phyloP scores from a whole-genome alignment of 2,329 filamentous ascomycete species.

The Periglandula ipomoeae region DNA sequence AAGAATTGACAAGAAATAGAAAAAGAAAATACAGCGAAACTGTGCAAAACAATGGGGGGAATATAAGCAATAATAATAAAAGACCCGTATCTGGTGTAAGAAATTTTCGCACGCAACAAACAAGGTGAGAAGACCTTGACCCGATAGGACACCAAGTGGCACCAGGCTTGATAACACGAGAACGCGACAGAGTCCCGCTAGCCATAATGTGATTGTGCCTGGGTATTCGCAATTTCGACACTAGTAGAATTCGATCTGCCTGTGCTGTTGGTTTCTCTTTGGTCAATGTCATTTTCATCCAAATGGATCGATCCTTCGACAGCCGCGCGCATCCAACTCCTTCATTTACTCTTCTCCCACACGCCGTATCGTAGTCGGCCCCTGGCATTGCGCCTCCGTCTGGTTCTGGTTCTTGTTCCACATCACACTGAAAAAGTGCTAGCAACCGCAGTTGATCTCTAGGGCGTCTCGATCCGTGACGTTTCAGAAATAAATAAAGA shows the following conservation, averaged over 20 bases:
- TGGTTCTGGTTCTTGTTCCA: background rate
- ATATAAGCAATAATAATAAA: background rate
- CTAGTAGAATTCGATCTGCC: no score
- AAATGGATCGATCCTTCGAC: background rate
- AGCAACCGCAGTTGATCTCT: background rate
- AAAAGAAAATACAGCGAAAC: background rate
- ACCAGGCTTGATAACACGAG: background rate
- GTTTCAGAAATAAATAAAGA: background rate
- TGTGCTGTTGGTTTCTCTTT: no score
- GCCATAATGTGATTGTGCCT: no score
- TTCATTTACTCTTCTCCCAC: background rate
- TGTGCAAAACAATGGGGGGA: background rate
- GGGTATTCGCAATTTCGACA: no score
- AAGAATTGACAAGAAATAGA: background rate
- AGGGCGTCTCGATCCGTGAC: background rate
- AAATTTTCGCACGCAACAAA: background rate
- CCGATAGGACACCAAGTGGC: background rate
- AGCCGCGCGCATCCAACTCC: background rate
- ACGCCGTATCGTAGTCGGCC: background rate
- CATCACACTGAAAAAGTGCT: background rate
- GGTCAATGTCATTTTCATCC: no score
- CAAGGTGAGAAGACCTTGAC: background rate
- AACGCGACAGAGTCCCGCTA: background rate
- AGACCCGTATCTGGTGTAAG: background rate
- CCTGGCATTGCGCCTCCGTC: background rate